phyloP scores from a whole-genome alignment of 2,329 filamentous ascomycete genomes.

The Cordyceps cicadae region DNA sequence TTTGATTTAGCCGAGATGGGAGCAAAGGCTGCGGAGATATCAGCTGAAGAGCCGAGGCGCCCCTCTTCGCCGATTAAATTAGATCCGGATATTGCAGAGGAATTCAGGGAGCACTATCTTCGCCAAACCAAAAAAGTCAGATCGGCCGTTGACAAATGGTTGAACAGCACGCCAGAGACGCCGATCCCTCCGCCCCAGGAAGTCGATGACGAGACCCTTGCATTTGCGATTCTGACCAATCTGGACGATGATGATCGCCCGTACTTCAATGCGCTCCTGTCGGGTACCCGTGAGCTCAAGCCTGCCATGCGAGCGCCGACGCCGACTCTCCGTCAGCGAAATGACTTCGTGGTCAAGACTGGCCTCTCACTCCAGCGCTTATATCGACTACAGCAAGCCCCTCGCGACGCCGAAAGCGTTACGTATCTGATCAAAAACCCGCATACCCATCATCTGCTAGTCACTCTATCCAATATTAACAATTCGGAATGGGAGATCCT shows the following conservation, averaged over 20 bases:
- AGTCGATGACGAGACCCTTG: constrained; percentile 86
- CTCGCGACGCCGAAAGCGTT: constrained; percentile 77
- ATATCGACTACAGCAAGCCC: constrained; percentile 64
- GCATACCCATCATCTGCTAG: constrained; percentile 73
- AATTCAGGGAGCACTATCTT: constrained; percentile 87
- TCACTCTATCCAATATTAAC: constrained; percentile 80
- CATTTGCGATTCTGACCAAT: constrained; percentile 88
- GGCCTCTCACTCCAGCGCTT: constrained; percentile 74
- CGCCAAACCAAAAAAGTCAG: constrained; percentile 89
- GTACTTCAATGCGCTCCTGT: constrained; percentile 73
- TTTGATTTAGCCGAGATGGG: constrained; percentile 63
- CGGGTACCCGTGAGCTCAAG: constrained; percentile 48
- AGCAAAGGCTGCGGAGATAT: constrained; percentile 48
- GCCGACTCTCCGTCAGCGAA: constrained; percentile 55
- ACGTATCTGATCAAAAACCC: constrained; percentile 81
- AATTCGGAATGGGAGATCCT: constrained; percentile 95
- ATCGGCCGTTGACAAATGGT: constrained; percentile 84
- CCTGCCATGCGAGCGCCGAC: constrained; percentile 58
- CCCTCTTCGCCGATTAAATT: constrained; percentile 62
- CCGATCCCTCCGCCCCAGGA: constrained; percentile 72
- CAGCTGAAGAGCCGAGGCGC: constrained; percentile 52
- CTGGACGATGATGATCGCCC: constrained; percentile 67
- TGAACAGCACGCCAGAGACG: constrained; percentile 68
- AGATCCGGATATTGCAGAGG: constrained; percentile 88
- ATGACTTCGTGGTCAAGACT: constrained; percentile 66